phyloP scores from a whole-genome alignment of 352 stramenopile genomes.

The Phytophthora aleatoria region DNA sequence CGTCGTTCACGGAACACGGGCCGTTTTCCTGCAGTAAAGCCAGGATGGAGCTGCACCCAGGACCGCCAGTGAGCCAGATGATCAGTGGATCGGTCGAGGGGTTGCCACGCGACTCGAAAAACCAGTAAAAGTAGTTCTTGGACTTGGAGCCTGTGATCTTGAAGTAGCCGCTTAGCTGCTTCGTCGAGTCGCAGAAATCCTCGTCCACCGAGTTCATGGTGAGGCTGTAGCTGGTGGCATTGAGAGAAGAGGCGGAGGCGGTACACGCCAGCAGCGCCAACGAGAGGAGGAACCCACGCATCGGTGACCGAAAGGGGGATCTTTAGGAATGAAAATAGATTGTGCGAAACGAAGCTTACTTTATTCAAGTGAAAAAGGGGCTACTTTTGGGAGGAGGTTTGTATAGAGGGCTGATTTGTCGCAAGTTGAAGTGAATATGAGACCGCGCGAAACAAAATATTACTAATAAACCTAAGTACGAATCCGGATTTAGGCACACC shows the following conservation, averaged over 20 bases:
- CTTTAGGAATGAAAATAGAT: conserved; percentile 4
- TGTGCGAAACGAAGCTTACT: neutral
- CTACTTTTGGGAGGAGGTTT: neutral
- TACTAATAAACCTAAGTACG: too few relatives aligned
- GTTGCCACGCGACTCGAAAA: conserved; percentile 91
- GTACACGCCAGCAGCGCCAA: conserved; percentile 18
- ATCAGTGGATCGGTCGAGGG: conserved; percentile 92
- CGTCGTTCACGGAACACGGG: conserved; percentile 92
- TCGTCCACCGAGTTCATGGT: conserved; percentile 59
- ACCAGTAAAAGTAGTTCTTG: conserved; percentile 98
- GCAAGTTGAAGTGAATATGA: conserved; percentile 4
- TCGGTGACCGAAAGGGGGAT: neutral
- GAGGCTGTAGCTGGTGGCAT: conserved; percentile 49
- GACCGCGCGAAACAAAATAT: too few relatives aligned
- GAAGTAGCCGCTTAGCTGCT: conserved; percentile 86
- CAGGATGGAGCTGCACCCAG: conserved; percentile 93
- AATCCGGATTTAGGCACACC: too few relatives aligned
- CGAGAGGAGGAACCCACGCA: conserved; percentile 13
- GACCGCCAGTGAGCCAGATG: conserved; percentile 97
- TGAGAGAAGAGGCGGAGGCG: conserved; percentile 8
- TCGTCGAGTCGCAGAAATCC: conserved; percentile 75
- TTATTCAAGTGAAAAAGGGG: neutral
- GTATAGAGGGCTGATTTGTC: neutral
- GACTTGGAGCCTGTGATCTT: conserved; percentile 78
- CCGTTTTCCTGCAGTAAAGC: conserved; percentile 96